Evolutionary conservation across 2,329 filamentous ascomycete species (phyloP), one percentile per base, ranked within the genome.

Genomic region (Calonectria pteridis): DNA sequence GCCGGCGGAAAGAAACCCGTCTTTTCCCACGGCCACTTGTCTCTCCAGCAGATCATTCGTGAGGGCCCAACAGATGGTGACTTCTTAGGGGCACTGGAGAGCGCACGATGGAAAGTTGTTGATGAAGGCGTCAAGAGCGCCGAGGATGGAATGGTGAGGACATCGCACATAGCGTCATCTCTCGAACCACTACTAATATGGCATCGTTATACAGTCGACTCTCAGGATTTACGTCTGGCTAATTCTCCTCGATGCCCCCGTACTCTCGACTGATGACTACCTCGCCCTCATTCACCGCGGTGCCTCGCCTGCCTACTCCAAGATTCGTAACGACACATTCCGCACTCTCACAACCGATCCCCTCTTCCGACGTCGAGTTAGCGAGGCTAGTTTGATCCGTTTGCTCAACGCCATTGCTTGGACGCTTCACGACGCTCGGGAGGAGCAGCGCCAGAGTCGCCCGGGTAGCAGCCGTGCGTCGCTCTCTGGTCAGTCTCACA

Each of bases 251-350:
- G 94, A 98, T 82, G 93, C 96, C 37, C 93, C 95, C 9, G 92
- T 98, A 53, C 88, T 98, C 76, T 90, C 93, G 55, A 98, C 97
- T 72, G 94, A 98, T 80, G 90, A 93, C 74, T 99, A 99, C 84
- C 94, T 98, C 77, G 90, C 91, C 71, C 93, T 98, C 55, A 94
- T 99, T 77, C 95, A 98, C 82, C 95, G 97, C 76, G 96, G 97
- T 75, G 94, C 96, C 29, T 98, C 96, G 4, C 96, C 96, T 0
- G 96, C 95, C 58, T 98, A 99, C 86, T 92, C 95, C 81, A 99
- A 99, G 87, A 99, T 99, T 82, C 94, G 96, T 83, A 98, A 99
- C 85, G 97, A 99, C 84, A 98, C 97, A 50, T 98, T 98, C 84
- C 95, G 97, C 79, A 99, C 97, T 0, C 89, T 99, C 69, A 97